phyloP scores from a whole-genome alignment of 1,284 basidiomycete genomes.

The Irpex sp. region DNA sequence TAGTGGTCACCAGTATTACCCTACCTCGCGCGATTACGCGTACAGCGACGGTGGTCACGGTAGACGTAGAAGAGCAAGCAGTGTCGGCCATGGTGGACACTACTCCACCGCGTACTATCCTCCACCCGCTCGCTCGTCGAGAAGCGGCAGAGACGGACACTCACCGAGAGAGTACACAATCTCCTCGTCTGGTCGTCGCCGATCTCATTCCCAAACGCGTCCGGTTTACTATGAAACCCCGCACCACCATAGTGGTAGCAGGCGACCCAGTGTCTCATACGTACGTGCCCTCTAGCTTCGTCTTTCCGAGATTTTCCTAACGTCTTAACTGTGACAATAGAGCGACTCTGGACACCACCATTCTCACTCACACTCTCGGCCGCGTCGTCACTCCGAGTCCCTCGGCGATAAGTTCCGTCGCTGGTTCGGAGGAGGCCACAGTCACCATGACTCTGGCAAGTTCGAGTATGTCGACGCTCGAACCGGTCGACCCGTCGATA shows the following conservation, averaged over 20 bases:
- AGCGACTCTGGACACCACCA: conserved; percentile 7
- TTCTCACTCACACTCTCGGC: conserved; percentile 6
- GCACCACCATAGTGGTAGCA: conserved; percentile 1
- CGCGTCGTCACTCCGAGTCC: conserved; percentile 21
- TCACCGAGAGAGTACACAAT: conserved; percentile 4
- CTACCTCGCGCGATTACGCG: conserved; percentile 8
- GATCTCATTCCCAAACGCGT: conserved; percentile 9
- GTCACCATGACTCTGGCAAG: conserved; percentile 35
- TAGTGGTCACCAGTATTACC: conserved; percentile 2
- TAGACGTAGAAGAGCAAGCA: conserved; percentile 10
- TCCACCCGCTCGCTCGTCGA: neutral
- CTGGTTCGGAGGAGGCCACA: conserved; percentile 49
- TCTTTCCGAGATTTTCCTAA: neutral
- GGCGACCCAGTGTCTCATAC: conserved; percentile 11
- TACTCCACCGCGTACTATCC: conserved; percentile 5
- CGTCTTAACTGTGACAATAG: neutral
- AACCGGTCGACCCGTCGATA: conserved; percentile 49
- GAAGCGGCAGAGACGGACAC: neutral
- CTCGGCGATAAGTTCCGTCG: conserved; percentile 49
- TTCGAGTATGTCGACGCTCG: conserved; percentile 43
- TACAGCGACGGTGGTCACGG: neutral
- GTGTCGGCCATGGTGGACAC: conserved; percentile 10
- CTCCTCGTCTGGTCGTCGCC: conserved; percentile 4
- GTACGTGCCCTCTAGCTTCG: neutral
- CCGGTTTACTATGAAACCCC: conserved; percentile 7